These are phyloP conservation scores for Diutina neorugosa DNA, from an alignment of 1,139 yeast species.

Conservation along the genomic window DNA sequence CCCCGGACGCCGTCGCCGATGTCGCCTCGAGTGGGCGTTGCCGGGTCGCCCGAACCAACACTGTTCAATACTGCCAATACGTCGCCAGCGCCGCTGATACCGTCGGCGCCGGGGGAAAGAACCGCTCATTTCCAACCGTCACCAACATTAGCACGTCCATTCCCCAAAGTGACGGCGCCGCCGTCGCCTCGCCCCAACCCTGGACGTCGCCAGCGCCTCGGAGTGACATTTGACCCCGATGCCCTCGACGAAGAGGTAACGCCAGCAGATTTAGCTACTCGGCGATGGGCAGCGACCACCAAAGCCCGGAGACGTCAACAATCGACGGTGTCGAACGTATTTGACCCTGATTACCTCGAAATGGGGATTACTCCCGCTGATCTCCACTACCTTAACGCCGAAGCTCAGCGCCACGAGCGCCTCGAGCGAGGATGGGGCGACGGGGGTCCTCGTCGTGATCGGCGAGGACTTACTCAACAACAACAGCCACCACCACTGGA, in stretches of 20 bases:
- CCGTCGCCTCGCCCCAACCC: not conserved
- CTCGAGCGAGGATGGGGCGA: not conserved
- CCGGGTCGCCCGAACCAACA: not conserved
- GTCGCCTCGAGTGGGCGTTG: not conserved
- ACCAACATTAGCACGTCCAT: not conserved
- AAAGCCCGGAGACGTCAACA: not conserved
- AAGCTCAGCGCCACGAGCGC: not conserved
- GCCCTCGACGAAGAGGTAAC: not conserved
- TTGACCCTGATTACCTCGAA: conserved; percentile 6
- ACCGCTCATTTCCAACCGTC: not conserved
- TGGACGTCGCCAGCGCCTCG: not conserved
- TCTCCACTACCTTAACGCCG: conserved; percentile 5
- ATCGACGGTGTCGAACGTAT: not conserved
- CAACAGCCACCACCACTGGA: conserved; percentile 3
- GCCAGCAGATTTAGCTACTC: not conserved
- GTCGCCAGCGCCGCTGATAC: not conserved
- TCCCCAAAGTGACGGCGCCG: not conserved
- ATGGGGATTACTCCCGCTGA: conserved; percentile 9
- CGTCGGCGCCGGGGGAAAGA: no score
- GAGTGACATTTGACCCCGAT: not conserved
- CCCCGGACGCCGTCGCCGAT: not conserved
- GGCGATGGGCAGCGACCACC: not conserved
- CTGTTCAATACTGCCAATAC: not conserved
- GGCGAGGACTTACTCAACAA: not conserved
- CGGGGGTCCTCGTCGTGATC: not conserved